Conservation (phyloP, 2,329 filamentous ascomycete species). For the Paraphaeosphaeria minitans region DNA sequence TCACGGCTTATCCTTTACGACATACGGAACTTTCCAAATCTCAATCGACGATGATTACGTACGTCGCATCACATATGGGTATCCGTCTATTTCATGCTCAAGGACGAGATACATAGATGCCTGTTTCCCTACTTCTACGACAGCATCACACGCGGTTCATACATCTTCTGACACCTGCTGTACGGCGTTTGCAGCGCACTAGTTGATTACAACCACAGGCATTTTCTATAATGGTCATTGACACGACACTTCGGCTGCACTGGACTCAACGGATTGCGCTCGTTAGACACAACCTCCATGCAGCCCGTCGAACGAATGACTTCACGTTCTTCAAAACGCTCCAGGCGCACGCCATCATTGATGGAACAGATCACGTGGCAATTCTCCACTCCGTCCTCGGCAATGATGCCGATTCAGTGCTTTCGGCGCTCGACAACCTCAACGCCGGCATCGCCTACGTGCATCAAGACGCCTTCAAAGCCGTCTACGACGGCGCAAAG, state of each 20-base stretch:
- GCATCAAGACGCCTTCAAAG: slow-evolving; percentile 54
- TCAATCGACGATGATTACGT: not conserved
- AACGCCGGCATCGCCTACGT: slow-evolving; percentile 54
- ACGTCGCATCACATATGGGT: not conserved
- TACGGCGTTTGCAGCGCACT: slow-evolving; percentile 4
- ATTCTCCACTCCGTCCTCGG: slow-evolving; percentile 47
- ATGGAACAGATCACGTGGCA: slow-evolving; percentile 54
- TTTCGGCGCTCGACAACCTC: slow-evolving; percentile 53
- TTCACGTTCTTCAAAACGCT: slow-evolving; percentile 56
- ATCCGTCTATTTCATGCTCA: not conserved
- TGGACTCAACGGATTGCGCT: slow-evolving; percentile 55
- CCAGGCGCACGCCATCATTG: slow-evolving; percentile 51
- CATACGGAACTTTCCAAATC: not conserved
- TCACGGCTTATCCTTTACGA: not conserved
- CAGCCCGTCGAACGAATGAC: slow-evolving; percentile 51
- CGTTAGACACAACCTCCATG: slow-evolving; percentile 52
- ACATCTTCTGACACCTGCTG: not conserved
- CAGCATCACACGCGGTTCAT: not conserved
- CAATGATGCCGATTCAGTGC: slow-evolving; percentile 50
- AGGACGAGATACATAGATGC: not conserved
- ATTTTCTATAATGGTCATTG: slow-evolving; percentile 24
- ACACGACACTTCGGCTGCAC: slow-evolving; percentile 45
- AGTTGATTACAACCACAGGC: not conserved
- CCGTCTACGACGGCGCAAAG: slow-evolving; percentile 52
- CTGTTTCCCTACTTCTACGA: not conserved